Conservation (phyloP, 495 filamentous ascomycete genomes). For the Friedmanniomyces endolithicus region DNA sequence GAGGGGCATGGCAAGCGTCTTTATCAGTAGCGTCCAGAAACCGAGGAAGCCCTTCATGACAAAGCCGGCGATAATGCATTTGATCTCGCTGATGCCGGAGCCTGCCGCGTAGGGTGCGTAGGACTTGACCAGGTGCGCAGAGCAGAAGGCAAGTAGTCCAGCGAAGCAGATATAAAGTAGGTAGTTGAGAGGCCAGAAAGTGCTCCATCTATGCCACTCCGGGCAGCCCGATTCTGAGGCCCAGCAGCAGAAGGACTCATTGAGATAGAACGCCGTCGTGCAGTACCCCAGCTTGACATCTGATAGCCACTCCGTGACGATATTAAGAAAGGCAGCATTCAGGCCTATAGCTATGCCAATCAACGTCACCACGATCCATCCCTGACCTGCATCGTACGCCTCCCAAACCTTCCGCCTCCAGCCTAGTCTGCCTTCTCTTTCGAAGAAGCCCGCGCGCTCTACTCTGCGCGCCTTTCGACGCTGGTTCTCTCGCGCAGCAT, state of each 20-base stretch:
- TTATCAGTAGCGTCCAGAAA: slow-evolving; percentile 84
- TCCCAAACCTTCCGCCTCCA: slow-evolving; percentile 77
- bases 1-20: slow-evolving; percentile 80
- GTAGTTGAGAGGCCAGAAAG: slow-evolving; percentile 68
- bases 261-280: slow-evolving; percentile 89
- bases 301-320: slow-evolving; percentile 91
- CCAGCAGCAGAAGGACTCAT: slow-evolving; percentile 98
- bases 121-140: slow-evolving; percentile 75
- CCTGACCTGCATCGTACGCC: slow-evolving; percentile 91
- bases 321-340: slow-evolving; percentile 89
- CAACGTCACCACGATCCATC: slow-evolving; percentile 93
- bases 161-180: slow-evolving; percentile 80
- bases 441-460: slow-evolving; percentile 63
- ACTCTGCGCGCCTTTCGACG: slow-evolving; percentile 62
- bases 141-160: slow-evolving; percentile 65
- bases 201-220: slow-evolving; percentile 85
- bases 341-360: slow-evolving; percentile 86
- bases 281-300: slow-evolving; percentile 94
- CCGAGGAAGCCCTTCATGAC: slow-evolving; percentile 98
- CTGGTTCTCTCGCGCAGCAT: slow-evolving; percentile 81
- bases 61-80: slow-evolving; percentile 98
- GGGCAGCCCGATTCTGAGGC: slow-evolving; percentile 80
- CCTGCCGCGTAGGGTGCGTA: slow-evolving; percentile 96
- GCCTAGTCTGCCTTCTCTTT: slow-evolving; percentile 54
- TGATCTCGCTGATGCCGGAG: slow-evolving; percentile 97